These are phyloP conservation scores for Diatrype stigma DNA, from an alignment of 2,329 filamentous ascomycete species.

Conservation along the genomic window DNA sequence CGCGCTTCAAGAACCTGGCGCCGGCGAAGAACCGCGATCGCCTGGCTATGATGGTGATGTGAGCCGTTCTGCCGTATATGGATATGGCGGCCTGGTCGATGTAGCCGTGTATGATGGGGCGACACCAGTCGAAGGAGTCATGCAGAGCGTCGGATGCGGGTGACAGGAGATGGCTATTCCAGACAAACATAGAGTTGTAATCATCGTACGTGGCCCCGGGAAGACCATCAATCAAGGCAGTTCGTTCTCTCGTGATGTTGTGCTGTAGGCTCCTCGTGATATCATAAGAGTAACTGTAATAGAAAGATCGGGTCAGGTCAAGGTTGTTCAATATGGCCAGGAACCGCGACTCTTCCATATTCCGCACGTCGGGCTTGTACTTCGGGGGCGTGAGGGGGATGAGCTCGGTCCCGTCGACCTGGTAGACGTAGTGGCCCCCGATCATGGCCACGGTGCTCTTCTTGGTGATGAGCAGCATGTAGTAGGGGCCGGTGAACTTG, in stretches of 20 bases:
- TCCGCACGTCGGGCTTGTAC: constrained; percentile 70
- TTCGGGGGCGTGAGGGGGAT: constrained; percentile 78
- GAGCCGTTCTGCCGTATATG: constrained; percentile 83
- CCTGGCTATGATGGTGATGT: constrained; percentile 90
- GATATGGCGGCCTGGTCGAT: constrained; percentile 84
- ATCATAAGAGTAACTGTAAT: constrained; percentile 98
- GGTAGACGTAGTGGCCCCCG: constrained; percentile 92
- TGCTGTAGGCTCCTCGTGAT: constrained; percentile 88
- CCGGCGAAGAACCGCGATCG: constrained; percentile 92
- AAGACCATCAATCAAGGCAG: constrained; percentile 61
- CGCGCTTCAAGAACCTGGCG: constrained; percentile 88
- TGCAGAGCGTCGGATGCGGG: constrained; percentile 68
- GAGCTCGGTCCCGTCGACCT: constrained; percentile 89
- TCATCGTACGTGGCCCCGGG: constrained; percentile 57
- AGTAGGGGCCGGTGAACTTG: constrained; percentile 90
- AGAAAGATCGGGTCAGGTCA: constrained; percentile 87
- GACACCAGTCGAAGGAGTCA: constrained; percentile 90
- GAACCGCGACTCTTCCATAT: constrained; percentile 86
- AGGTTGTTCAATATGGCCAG: constrained; percentile 85
- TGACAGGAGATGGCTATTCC: constrained; percentile 86
- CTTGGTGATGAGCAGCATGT: constrained; percentile 96
- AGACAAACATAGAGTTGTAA: constrained; percentile 95
- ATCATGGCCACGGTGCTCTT: constrained; percentile 94
- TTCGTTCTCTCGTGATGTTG: constrained; percentile 80
- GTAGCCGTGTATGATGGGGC: constrained; percentile 93